phyloP scores from a whole-genome alignment of 768 basidiomycete genomes.

The Calocybe cyanea region DNA sequence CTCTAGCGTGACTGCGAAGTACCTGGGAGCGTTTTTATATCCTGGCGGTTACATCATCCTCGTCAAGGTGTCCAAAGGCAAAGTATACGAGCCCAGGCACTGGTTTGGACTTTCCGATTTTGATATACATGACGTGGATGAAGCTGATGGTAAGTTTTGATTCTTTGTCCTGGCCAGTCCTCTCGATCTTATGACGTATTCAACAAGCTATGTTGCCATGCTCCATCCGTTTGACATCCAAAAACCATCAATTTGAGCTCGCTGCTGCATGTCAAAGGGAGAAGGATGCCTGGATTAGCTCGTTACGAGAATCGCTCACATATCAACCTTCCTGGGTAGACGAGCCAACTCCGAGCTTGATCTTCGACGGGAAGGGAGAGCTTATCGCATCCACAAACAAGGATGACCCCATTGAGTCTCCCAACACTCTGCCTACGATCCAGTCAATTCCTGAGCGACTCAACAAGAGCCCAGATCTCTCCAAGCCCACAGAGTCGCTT shows the following conservation, averaged over 20 bases:
- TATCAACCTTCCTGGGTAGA: conserved; percentile 47
- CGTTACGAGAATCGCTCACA: conserved; percentile 51
- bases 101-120: conserved; percentile 82
- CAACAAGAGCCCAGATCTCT: conserved; percentile 24
- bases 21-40: conserved; percentile 89
- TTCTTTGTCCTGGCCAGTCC: background rate
- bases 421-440: conserved; percentile 47
- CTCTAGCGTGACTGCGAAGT: conserved; percentile 70
- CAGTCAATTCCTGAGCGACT: conserved; percentile 51
- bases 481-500: conserved; percentile 32
- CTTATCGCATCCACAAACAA: conserved; percentile 31
- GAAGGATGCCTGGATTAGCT: conserved; percentile 82
- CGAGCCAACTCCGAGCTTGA: conserved; percentile 64
- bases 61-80: conserved; percentile 80
- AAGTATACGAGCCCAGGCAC: conserved; percentile 79
- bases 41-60: conserved; percentile 80
- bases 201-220: conserved; percentile 73
- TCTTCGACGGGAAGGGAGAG: conserved; percentile 40
- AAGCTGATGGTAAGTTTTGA: conserved; percentile 67
- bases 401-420: conserved; percentile 37
- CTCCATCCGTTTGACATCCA: conserved; percentile 70
- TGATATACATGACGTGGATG: conserved; percentile 62
- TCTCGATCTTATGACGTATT: conserved; percentile 2
- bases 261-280: conserved; percentile 82
- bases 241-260: conserved; percentile 77